A percentile compares a stretch with the other conserved stretches of the same genome.
These are phyloP conservation scores for Gelatoporia subvermispora DNA, from an alignment of 768 basidiomycete genomes.

Conservation along the genomic window DNA sequence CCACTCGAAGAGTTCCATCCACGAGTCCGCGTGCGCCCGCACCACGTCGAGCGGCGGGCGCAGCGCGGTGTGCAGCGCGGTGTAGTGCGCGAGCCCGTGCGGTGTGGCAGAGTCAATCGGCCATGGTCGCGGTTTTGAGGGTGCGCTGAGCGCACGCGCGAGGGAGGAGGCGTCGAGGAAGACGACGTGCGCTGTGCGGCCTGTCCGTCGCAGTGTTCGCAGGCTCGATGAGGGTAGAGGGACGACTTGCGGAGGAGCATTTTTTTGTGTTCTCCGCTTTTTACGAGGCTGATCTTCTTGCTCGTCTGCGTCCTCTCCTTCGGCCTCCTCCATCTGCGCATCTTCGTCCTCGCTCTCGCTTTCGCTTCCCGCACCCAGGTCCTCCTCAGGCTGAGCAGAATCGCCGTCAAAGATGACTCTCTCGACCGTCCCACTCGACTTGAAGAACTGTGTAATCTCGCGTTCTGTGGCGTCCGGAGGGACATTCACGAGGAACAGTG, in stretches of 20 bases:
- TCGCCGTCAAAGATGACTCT: slow-evolving; percentile 60
- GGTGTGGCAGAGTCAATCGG: slow-evolving; percentile 53
- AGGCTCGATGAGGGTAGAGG: slow-evolving; percentile 52
- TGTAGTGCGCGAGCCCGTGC: slow-evolving; percentile 70
- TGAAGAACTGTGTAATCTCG: slow-evolving; percentile 75
- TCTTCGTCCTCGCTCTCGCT: slow-evolving; percentile 31
- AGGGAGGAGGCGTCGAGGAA: slow-evolving; percentile 73
- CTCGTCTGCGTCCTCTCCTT: slow-evolving; percentile 24
- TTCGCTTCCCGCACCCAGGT: slow-evolving; percentile 28
- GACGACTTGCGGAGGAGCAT: slow-evolving; percentile 44
- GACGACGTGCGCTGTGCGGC: slow-evolving; percentile 64
- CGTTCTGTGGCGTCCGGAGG: slow-evolving; percentile 85
- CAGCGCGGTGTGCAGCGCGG: slow-evolving; percentile 52
- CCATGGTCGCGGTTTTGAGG: slow-evolving; percentile 59
- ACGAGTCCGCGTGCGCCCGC: slow-evolving; percentile 74
- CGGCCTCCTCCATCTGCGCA: slow-evolving; percentile 33
- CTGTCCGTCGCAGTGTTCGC: slow-evolving; percentile 58
- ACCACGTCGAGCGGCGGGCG: slow-evolving; percentile 74
- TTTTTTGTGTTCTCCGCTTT: slow-evolving; percentile 25
- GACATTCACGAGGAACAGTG: slow-evolving; percentile 84
- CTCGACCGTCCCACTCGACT: slow-evolving; percentile 72
- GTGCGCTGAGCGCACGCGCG: slow-evolving; percentile 53
- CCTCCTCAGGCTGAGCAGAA: slow-evolving; percentile 18
- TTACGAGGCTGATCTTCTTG: slow-evolving; percentile 21
- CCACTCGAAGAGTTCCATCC: slow-evolving; percentile 74